Conservation (phyloP, 805 yeast species). For the Monosporozyma aerobia region DNA sequence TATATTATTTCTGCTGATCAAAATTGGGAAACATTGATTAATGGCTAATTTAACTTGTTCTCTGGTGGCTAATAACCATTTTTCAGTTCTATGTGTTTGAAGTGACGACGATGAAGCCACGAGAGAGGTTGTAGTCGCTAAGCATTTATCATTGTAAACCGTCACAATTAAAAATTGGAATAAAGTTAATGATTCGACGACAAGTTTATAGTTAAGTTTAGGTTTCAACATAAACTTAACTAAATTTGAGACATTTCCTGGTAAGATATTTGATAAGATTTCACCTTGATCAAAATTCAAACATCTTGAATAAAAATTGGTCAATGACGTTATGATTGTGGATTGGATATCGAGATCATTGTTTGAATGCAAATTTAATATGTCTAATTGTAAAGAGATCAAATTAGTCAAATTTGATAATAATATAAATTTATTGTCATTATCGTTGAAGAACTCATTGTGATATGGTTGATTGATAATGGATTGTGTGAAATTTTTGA, state of each 20-base stretch:
- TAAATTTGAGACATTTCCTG: constrained; percentile 41
- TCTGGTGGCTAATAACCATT: constrained; percentile 50
- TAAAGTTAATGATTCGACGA: constrained; percentile 25
- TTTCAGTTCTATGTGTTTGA: constrained; percentile 33
- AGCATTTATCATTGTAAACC: constrained; percentile 37
- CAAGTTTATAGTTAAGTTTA: constrained; percentile 32
- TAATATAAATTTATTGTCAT: constrained; percentile 9
- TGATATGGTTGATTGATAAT: constrained; percentile 17
- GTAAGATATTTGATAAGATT: constrained; percentile 38
- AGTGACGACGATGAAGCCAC: not conserved
- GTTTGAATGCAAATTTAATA: constrained; percentile 15
- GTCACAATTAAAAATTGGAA: constrained; percentile 25
- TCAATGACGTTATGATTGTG: constrained; percentile 29
- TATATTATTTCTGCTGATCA: constrained; percentile 19
- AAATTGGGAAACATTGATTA: constrained; percentile 24
- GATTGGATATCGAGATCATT: constrained; percentile 26
- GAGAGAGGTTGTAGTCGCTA: constrained; percentile 13
- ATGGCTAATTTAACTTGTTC: constrained; percentile 42
- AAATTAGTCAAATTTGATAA: constrained; percentile 40
- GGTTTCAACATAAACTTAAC: constrained; percentile 32
- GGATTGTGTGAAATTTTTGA: not conserved
- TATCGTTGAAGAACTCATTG: constrained; percentile 11
- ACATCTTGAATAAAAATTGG: constrained; percentile 28
- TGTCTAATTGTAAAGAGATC: constrained; percentile 36
- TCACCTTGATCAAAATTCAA: constrained; percentile 37